A percentile compares a stretch with the other conserved stretches of the same genome.
phyloP scores from a whole-genome alignment of 805 yeast genomes.

The Kodamaea leandrae region DNA sequence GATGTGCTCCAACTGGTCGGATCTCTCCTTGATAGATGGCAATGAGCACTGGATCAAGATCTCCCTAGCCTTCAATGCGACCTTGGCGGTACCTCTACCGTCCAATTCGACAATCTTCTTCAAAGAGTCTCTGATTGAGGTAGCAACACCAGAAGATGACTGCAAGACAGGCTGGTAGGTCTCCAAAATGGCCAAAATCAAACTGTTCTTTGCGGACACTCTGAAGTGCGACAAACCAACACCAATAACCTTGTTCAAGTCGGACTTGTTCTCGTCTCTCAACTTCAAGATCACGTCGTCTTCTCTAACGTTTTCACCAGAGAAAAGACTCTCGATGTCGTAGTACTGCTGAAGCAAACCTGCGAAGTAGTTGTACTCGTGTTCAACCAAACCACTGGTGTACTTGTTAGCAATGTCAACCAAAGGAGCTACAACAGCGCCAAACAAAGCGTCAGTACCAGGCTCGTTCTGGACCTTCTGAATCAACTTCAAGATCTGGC shows the following conservation, averaged over 20 bases:
- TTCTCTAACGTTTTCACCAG: constrained; percentile 72
- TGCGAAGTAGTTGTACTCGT: constrained; percentile 77
- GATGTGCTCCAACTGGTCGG: constrained; percentile 96
- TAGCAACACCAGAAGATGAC: constrained; percentile 60
- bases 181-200: constrained; percentile 79
- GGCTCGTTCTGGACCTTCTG: constrained; percentile 57
- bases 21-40: constrained; percentile 94
- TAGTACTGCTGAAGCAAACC: constrained; percentile 68
- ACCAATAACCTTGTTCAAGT: constrained; percentile 67
- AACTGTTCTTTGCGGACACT: constrained; percentile 88
- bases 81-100: constrained; percentile 87
- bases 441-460: constrained; percentile 51
- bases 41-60: constrained; percentile 93
- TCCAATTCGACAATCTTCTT: constrained; percentile 84
- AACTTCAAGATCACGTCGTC: constrained; percentile 85
- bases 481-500: constrained; percentile 70
- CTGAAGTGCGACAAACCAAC: constrained; percentile 86
- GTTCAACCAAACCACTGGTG: constrained; percentile 72
- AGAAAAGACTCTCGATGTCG: constrained; percentile 73
- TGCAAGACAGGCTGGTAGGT: constrained; percentile 79
- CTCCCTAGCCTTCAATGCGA: constrained; percentile 92
- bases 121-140: constrained; percentile 66
- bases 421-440: constrained; percentile 68
- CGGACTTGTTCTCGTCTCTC: constrained; percentile 83
- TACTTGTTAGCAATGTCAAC: constrained; percentile 67